Conservation (phyloP, 192 early-diverging fungal species). For the Podochytrium sp. region DNA sequence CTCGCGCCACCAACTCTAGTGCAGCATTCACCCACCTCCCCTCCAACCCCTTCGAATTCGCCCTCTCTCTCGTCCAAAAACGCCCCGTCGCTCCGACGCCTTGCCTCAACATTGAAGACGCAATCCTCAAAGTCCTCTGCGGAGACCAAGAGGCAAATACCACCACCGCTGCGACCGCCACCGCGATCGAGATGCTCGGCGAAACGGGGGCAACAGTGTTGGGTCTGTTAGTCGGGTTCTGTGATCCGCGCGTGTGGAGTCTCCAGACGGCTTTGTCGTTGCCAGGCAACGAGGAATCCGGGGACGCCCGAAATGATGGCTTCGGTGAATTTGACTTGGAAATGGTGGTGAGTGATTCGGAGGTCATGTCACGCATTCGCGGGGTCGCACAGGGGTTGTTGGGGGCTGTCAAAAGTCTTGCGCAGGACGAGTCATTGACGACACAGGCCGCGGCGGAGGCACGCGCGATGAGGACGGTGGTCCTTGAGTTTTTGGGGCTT, state of each 20-base stretch:
- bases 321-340: neutral
- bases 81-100: neutral
- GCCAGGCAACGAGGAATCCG: neutral
- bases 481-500: neutral
- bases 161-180: no score
- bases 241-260: slow-evolving; percentile 3
- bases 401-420: neutral
- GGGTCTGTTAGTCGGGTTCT: slow-evolving; percentile 3
- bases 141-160: neutral
- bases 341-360: slow-evolving; percentile 7
- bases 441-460: neutral
- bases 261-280: no score
- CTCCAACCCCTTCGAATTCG: slow-evolving; percentile 1
- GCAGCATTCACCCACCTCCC: no score
- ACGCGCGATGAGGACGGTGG: neutral
- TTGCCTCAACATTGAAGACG: neutral
- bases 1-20: no score
- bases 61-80: neutral
- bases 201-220: neutral
- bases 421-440: no score
- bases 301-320: neutral
- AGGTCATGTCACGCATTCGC: neutral
- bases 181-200: neutral
- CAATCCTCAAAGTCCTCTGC: neutral
- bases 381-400: neutral